A percentile compares a stretch with the other conserved stretches of the same genome.
Conservation (phyloP, 2,329 filamentous ascomycete species). For the Ophiocordyceps sinensis region DNA sequence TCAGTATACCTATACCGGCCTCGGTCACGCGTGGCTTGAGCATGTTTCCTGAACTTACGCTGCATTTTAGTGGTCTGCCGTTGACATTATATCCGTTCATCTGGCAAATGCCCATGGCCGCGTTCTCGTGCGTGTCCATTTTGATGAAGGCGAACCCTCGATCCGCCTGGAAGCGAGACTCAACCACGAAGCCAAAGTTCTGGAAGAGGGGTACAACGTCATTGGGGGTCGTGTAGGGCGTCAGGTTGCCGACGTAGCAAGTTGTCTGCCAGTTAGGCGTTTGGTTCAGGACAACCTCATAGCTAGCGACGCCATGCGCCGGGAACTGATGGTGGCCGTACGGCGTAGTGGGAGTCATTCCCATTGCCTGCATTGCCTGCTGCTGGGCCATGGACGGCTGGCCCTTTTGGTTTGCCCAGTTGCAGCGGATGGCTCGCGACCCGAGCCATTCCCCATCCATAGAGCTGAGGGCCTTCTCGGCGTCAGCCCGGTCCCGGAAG, state of each 20-base stretch:
- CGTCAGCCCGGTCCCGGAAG: conserved; percentile 84
- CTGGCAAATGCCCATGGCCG: conserved; percentile 96
- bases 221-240: conserved; percentile 91
- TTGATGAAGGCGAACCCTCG: conserved; percentile 98
- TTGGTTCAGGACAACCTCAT: conserved; percentile 91
- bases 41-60: conserved; percentile 50
- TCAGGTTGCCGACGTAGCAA: conserved; percentile 94
- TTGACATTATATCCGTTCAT: conserved; percentile 97
- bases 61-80: conserved; percentile 92
- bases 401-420: conserved; percentile 99
- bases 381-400: conserved; percentile 97
- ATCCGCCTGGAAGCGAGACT: conserved; percentile 95
- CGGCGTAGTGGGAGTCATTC: conserved; percentile 91
- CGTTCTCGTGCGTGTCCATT: conserved; percentile 97
- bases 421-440: conserved; percentile 94
- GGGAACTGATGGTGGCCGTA: conserved; percentile 98
- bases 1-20: conserved; percentile 13
- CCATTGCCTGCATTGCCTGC: conserved; percentile 92
- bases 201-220: conserved; percentile 97
- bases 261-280: conserved; percentile 98
- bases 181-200: conserved; percentile 95
- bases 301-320: conserved; percentile 90
- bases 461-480: conserved; percentile 87
- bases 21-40: not conserved
- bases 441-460: conserved; percentile 99